A percentile compares a stretch with the other conserved stretches of the same genome.
Conservation (phyloP, 768 basidiomycete genomes). For the Panus rudis region DNA sequence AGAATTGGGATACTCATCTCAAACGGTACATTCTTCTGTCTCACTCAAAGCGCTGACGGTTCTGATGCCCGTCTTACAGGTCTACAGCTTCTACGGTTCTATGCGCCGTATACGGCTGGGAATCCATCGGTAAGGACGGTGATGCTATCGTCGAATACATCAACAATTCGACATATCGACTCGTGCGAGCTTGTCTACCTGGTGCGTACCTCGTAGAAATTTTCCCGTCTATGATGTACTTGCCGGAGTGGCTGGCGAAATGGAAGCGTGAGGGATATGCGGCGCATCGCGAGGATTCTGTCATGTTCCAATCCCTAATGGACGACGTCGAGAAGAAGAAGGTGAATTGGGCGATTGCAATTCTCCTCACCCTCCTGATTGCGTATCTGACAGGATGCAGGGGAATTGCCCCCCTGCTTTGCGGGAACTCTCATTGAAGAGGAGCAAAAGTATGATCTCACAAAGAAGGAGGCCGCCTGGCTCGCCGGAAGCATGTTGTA, state of each 20-base stretch:
- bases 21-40: constrained; percentile 19
- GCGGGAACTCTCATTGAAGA: constrained; percentile 42
- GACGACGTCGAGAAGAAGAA: constrained; percentile 8
- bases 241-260: constrained; percentile 24
- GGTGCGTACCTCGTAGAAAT: constrained; percentile 32
- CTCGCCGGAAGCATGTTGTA: constrained; percentile 74
- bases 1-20: constrained; percentile 24
- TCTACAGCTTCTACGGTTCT: constrained; percentile 26
- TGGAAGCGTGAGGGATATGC: constrained; percentile 24
- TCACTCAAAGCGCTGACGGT: no score
- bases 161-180: constrained; percentile 18
- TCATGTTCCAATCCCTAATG: constrained; percentile 11
- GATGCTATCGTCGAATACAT: constrained; percentile 22
- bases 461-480: constrained; percentile 65
- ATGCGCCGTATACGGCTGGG: constrained; percentile 33
- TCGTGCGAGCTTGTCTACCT: constrained; percentile 28
- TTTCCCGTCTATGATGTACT: constrained; percentile 26
- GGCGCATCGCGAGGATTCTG: constrained; percentile 19
- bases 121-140: constrained; percentile 39
- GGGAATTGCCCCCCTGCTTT: constrained; percentile 22
- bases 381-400: constrained; percentile 13
- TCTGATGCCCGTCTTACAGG: constrained; percentile 27
- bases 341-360: constrained; percentile 1
- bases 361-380: background rate
- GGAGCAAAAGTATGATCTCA: constrained; percentile 22